Evolutionary conservation across 352 stramenopile genomes (phyloP).

Genomic region (Globisporangium orthogonon): DNA sequence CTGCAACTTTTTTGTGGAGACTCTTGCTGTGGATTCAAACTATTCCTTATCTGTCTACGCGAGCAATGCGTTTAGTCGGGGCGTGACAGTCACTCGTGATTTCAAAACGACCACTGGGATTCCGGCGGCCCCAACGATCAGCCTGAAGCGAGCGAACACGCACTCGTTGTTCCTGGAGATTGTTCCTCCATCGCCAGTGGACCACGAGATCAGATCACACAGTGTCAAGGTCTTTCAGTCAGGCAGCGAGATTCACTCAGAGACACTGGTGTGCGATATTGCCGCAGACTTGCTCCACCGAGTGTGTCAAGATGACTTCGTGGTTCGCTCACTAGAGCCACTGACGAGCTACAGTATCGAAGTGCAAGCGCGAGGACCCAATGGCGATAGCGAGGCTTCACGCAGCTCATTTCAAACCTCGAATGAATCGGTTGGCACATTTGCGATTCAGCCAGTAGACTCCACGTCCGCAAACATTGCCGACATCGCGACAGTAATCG

Average conservation of each 20-base stretch:
- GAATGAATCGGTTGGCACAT: slow-evolving; percentile 5
- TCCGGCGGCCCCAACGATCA: slow-evolving; percentile 14
- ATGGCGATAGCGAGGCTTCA: slow-evolving; percentile 1
- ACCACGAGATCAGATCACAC: slow-evolving; percentile 36
- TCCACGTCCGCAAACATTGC: slow-evolving; percentile 16
- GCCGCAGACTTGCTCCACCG: neutral
- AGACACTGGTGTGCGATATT: neutral
- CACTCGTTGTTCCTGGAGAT: slow-evolving; percentile 32
- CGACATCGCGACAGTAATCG: slow-evolving; percentile 12
- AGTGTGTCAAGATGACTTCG: slow-evolving; percentile 1
- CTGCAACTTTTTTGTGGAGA: slow-evolving; percentile 28
- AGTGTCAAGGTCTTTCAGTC: slow-evolving; percentile 15
- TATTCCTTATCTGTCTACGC: slow-evolving; percentile 27
- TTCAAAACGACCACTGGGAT: slow-evolving; percentile 30
- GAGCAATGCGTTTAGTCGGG: slow-evolving; percentile 22
- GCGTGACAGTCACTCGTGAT: slow-evolving; percentile 9
- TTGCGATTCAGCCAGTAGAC: slow-evolving; percentile 15
- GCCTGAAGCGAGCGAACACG: slow-evolving; percentile 26
- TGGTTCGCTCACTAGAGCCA: neutral
- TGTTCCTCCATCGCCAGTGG: neutral
- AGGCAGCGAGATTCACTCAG: slow-evolving; percentile 1
- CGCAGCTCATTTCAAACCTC: neutral
- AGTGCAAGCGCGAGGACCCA: slow-evolving; percentile 2
- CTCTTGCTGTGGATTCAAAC: slow-evolving; percentile 13
- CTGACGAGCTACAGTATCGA: slow-evolving; percentile 5